These are phyloP conservation scores for Carallia pectinifolia DNA, from an alignment of 345 rosid genomes.

Conservation along the genomic window DNA sequence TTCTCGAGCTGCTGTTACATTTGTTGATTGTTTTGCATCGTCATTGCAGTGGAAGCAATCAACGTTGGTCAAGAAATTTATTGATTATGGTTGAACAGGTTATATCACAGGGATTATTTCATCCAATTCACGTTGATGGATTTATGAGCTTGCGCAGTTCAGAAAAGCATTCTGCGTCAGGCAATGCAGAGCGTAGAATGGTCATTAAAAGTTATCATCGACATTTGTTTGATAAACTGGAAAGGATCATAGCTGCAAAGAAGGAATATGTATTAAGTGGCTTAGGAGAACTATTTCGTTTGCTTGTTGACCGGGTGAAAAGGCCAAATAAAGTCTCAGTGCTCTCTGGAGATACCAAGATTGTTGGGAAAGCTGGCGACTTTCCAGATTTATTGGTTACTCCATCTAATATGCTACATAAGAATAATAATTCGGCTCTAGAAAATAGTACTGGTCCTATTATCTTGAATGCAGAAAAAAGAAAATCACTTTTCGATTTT, in stretches of 20 bases:
- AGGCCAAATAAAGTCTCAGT: conserved; percentile 49
- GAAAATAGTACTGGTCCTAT: conserved; percentile 38
- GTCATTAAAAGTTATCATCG: conserved; percentile 72
- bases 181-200: conserved; percentile 31
- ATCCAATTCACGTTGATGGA: conserved; percentile 76
- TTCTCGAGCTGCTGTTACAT: conserved; percentile 65
- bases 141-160: conserved; percentile 55
- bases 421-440: conserved; percentile 29
- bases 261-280: conserved; percentile 45
- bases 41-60: conserved; percentile 26
- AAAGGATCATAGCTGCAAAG: conserved; percentile 45
- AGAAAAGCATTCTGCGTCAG: conserved; percentile 46
- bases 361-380: conserved; percentile 25
- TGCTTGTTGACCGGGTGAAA: conserved; percentile 60
- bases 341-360: conserved; percentile 38
- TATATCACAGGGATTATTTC: conserved; percentile 67
- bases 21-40: conserved; percentile 46
- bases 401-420: conserved; percentile 17
- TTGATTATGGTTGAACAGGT: conserved; percentile 54
- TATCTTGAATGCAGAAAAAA: conserved; percentile 54
- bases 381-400: conserved; percentile 32
- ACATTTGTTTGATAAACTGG: conserved; percentile 66
- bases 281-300: conserved; percentile 56
- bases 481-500: conserved; percentile 68
- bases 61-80: conserved; percentile 33